Conservation (phyloP, 352 stramenopile genomes). For the Phytophthora pini region DNA sequence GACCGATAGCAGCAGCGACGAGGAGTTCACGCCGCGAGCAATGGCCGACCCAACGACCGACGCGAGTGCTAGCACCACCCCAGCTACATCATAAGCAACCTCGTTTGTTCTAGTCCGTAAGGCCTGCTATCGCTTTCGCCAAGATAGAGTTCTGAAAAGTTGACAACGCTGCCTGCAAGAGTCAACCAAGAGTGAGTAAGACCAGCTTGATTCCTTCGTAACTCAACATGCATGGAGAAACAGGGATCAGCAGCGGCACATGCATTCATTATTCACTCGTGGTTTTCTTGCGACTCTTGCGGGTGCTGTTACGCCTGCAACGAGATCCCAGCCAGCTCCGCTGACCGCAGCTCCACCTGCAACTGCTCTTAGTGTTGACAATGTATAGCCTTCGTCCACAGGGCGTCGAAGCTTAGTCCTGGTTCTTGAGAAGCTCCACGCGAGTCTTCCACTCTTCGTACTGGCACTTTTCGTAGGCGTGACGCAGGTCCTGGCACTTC, state of each 20-base stretch:
- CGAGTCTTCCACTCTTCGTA: constrained; percentile 95
- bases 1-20: constrained; percentile 64
- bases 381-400: constrained; percentile 7
- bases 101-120: constrained; percentile 1
- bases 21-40: constrained; percentile 23
- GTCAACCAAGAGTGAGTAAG: background rate
- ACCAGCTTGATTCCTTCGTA: constrained; percentile 8
- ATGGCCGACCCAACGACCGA: constrained; percentile 6
- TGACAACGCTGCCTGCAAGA: too few relatives aligned
- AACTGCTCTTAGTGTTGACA: constrained; percentile 7
- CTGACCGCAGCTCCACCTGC: constrained; percentile 7
- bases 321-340: background rate
- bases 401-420: constrained; percentile 41
- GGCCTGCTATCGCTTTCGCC: background rate
- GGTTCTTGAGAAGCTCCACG: constrained; percentile 82
- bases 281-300: constrained; percentile 7
- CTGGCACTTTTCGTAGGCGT: constrained; percentile 99
- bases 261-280: constrained; percentile 44
- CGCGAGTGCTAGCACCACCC: constrained; percentile 10
- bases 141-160: constrained; percentile 15
- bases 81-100: constrained; percentile 19
- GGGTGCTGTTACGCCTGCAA: background rate
- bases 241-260: constrained; percentile 19
- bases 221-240: constrained; percentile 14
- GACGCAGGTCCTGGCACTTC: constrained; percentile 96